A percentile compares a stretch with the other conserved stretches of the same genome.
Evolutionary conservation across 106 monocot species (phyloP).

Genomic region (Dendrobium huoshanense): DNA sequence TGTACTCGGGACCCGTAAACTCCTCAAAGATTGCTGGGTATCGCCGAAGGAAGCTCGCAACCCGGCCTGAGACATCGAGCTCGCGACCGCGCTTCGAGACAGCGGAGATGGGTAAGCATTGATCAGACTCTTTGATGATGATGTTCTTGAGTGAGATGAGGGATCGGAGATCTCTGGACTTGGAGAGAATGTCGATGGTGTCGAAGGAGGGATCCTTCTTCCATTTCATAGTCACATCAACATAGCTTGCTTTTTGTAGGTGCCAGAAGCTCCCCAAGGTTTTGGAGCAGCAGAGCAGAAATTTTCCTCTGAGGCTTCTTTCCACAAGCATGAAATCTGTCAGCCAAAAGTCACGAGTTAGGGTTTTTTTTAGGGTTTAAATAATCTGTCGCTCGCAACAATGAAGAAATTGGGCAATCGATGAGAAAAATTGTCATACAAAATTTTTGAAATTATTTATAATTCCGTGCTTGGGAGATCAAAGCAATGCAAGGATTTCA

Average conservation of each 20-base stretch:
- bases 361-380: too few relatives aligned
- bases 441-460: too few relatives aligned
- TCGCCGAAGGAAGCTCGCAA: slow-evolving; percentile 28
- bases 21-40: slow-evolving; percentile 74
- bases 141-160: slow-evolving; percentile 46
- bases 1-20: slow-evolving; percentile 49
- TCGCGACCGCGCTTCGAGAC: slow-evolving; percentile 48
- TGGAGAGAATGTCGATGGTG: slow-evolving; percentile 33
- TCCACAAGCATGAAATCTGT: neutral
- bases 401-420: too few relatives aligned
- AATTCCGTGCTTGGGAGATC: too few relatives aligned
- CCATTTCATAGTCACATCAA: slow-evolving; percentile 58
- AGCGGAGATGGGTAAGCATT: slow-evolving; percentile 33
- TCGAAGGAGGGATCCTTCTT: slow-evolving; percentile 66
- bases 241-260: slow-evolving; percentile 20
- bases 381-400: too few relatives aligned
- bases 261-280: neutral
- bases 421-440: too few relatives aligned
- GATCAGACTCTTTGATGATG: slow-evolving; percentile 24
- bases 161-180: slow-evolving; percentile 38
- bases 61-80: slow-evolving; percentile 37
- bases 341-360: neutral
- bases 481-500: too few relatives aligned
- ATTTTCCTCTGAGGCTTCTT: neutral
- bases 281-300: neutral